Conservation (phyloP, 805 yeast species). For the Jamesozyma gamospora region DNA sequence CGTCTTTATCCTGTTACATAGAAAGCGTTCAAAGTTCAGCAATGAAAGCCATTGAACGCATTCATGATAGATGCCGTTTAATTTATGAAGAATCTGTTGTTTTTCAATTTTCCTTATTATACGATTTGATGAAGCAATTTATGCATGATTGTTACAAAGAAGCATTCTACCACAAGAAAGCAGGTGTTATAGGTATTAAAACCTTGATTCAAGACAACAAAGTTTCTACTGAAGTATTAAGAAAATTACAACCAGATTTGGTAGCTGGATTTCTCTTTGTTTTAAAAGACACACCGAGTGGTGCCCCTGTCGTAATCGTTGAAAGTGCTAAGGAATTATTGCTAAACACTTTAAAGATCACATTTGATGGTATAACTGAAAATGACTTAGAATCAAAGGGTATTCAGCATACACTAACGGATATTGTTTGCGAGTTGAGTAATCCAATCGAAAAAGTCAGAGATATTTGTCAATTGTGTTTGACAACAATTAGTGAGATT, state of each 20-base stretch:
- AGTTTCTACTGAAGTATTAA: conserved; percentile 65
- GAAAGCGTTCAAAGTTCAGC: conserved; percentile 65
- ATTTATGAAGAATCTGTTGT: conserved; percentile 66
- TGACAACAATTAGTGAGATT: conserved; percentile 57
- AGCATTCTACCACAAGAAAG: conserved; percentile 73
- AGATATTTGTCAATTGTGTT: conserved; percentile 65
- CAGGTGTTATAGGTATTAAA: conserved; percentile 78
- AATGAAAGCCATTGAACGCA: conserved; percentile 48
- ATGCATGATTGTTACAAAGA: conserved; percentile 90
- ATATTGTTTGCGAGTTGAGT: conserved; percentile 84
- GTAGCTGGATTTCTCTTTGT: conserved; percentile 83
- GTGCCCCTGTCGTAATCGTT: conserved; percentile 74
- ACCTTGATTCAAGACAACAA: conserved; percentile 59
- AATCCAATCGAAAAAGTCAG: conserved; percentile 80
- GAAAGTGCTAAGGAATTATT: conserved; percentile 62
- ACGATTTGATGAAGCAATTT: conserved; percentile 68
- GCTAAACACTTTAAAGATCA: conserved; percentile 49
- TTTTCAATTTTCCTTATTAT: conserved; percentile 61
- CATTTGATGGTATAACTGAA: conserved; percentile 52
- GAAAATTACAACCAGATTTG: conserved; percentile 70
- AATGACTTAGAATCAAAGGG: conserved; percentile 55
- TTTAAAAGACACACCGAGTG: conserved; percentile 77
- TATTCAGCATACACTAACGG: conserved; percentile 74
- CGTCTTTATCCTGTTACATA: conserved; percentile 71
- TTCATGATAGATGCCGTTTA: conserved; percentile 50